Percentiles rank a stretch among this genome's conserved stretches.
phyloP scores from a whole-genome alignment of 495 filamentous ascomycete species.

The Neurospora tetraspora region DNA sequence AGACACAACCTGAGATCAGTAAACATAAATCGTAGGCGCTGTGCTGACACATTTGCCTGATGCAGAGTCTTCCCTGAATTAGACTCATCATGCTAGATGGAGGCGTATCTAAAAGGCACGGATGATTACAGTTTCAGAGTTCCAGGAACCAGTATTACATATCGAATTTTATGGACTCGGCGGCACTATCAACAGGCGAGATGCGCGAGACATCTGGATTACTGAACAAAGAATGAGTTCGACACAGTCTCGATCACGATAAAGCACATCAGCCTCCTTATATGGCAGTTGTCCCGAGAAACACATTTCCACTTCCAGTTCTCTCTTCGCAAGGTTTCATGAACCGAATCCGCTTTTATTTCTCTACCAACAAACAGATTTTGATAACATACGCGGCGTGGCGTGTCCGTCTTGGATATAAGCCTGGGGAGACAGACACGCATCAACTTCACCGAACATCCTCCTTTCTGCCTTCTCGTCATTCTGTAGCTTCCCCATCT shows the following conservation, averaged over 20 bases:
- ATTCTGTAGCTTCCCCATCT: neutral
- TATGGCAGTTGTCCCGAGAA: neutral
- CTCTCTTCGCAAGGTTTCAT: neutral
- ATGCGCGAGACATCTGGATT: neutral
- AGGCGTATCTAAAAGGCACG: neutral
- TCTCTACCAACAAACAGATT: neutral
- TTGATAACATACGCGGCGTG: neutral
- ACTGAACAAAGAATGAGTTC: neutral
- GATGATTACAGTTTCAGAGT: neutral
- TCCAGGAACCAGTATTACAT: neutral
- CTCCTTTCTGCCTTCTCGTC: neutral
- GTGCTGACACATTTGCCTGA: too few relatives aligned
- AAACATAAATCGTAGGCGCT: neutral
- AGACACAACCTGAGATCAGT: neutral
- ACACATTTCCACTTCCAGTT: neutral
- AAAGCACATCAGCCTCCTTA: neutral
- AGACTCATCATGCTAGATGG: neutral
- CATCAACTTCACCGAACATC: neutral
- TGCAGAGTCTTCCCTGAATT: neutral
- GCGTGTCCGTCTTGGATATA: neutral
- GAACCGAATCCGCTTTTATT: neutral
- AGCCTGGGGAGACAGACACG: neutral
- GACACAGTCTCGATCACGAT: neutral
- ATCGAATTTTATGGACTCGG: neutral
- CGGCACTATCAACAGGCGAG: neutral